Percentiles rank a stretch among this genome's conserved stretches.
These are phyloP conservation scores for Leucosporidium creatinivorum DNA, from an alignment of 768 basidiomycete species.

Conservation along the genomic window DNA sequence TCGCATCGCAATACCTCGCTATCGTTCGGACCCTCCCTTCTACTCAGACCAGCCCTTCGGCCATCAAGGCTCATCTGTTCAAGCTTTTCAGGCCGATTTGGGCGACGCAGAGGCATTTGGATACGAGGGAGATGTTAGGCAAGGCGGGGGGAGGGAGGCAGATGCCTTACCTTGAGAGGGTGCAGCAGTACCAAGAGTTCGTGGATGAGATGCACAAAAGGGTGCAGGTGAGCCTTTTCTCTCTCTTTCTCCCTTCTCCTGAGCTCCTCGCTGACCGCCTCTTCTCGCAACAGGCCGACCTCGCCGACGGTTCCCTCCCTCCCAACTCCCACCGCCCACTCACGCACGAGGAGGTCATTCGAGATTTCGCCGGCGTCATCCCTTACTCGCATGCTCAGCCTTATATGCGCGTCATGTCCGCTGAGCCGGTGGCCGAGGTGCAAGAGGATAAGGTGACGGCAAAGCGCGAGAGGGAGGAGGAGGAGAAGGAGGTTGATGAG, in stretches of 20 bases:
- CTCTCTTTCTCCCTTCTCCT: not conserved
- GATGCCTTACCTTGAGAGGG: slow-evolving; percentile 38
- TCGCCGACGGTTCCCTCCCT: slow-evolving; percentile 9
- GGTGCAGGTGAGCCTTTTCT: slow-evolving; percentile 49
- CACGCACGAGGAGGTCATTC: slow-evolving; percentile 16
- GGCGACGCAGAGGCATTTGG: slow-evolving; percentile 49
- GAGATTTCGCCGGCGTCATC: slow-evolving; percentile 38
- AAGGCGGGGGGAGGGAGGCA: slow-evolving; percentile 38
- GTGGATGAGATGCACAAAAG: slow-evolving; percentile 55
- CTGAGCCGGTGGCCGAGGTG: slow-evolving; percentile 20
- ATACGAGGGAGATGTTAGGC: slow-evolving; percentile 67
- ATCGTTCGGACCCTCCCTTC: slow-evolving; percentile 56
- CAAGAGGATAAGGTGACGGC: slow-evolving; percentile 11
- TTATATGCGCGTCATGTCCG: slow-evolving; percentile 51
- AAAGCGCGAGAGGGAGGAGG: slow-evolving; percentile 18
- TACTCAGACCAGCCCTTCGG: slow-evolving; percentile 65
- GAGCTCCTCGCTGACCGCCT: not conserved
- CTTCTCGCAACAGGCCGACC: slow-evolving; percentile 11
- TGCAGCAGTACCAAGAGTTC: slow-evolving; percentile 51
- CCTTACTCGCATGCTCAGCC: slow-evolving; percentile 70
- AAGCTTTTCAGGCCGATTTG: slow-evolving; percentile 79
- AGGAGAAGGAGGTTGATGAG: slow-evolving; percentile 7
- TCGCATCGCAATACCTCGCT: slow-evolving; percentile 73
- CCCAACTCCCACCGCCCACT: slow-evolving; percentile 17
- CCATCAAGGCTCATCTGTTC: slow-evolving; percentile 88